phyloP scores from a whole-genome alignment of 192 early-diverging fungal species.

The Neocallimastix lanati region DNA sequence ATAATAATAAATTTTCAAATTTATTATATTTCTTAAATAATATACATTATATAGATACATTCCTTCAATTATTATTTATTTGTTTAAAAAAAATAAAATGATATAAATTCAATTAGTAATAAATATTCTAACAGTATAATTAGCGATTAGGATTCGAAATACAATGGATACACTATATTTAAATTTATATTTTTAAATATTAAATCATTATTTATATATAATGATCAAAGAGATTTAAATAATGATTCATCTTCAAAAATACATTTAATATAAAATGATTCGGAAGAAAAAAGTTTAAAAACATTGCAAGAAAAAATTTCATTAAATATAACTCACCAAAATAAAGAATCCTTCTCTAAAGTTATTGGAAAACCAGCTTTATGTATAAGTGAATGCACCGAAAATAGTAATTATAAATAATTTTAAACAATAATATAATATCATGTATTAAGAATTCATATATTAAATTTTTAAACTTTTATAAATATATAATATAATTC shows the following conservation, averaged over 20 bases:
- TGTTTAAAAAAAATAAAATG: neutral
- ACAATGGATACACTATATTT: neutral
- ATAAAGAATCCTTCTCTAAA: neutral
- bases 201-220: neutral
- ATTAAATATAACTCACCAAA: neutral
- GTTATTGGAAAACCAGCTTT: neutral
- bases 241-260: neutral
- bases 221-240: too few species aligned
- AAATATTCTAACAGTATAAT: neutral
- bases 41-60: neutral
- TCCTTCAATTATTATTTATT: neutral
- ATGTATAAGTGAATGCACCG: neutral
- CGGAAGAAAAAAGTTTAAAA: neutral
- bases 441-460: too few species aligned
- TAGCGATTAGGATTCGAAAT: neutral
- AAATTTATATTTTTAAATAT: neutral
- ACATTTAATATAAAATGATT: neutral
- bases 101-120: neutral
- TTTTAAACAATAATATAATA: too few species aligned
- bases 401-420: neutral
- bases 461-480: too few species aligned
- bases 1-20: neutral
- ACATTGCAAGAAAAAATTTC: neutral
- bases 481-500: too few species aligned
- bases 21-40: neutral